Percentiles rank a stretch among this genome's conserved stretches.
These are phyloP conservation scores for Blastocystis sp. DNA, from an alignment of 352 stramenopile species.

Conservation along the genomic window DNA sequence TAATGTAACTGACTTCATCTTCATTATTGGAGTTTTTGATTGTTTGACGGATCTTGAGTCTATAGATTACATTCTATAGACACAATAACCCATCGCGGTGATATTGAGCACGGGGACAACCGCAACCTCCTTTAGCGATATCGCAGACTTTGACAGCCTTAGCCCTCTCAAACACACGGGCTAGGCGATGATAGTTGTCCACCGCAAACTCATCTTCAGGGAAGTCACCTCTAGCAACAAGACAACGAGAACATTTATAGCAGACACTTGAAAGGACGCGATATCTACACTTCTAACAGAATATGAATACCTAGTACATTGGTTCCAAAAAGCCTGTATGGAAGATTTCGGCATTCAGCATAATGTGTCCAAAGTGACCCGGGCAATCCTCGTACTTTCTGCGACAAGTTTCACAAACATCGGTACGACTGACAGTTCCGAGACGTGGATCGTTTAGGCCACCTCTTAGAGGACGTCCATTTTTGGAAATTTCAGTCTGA, in stretches of 20 bases:
- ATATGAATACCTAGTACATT: neutral
- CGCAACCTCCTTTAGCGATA: slow-evolving; percentile 71
- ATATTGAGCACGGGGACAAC: slow-evolving; percentile 83
- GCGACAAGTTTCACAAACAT: slow-evolving; percentile 81
- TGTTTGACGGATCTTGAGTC: slow-evolving; percentile 63
- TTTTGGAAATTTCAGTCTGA: slow-evolving; percentile 66
- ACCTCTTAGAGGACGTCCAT: slow-evolving; percentile 89
- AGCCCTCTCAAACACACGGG: neutral
- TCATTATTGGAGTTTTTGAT: slow-evolving; percentile 74
- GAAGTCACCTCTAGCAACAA: slow-evolving; percentile 51
- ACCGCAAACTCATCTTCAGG: slow-evolving; percentile 76
- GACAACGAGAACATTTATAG: slow-evolving; percentile 81
- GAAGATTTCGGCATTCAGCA: slow-evolving; percentile 67
- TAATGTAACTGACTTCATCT: slow-evolving; percentile 82
- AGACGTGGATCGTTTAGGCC: slow-evolving; percentile 95
- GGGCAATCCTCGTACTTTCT: slow-evolving; percentile 90
- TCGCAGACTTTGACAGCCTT: slow-evolving; percentile 70
- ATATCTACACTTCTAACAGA: slow-evolving; percentile 34
- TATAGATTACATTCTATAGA: slow-evolving; percentile 73
- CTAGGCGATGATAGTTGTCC: slow-evolving; percentile 69
- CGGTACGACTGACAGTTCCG: slow-evolving; percentile 81
- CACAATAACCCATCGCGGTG: slow-evolving; percentile 75
- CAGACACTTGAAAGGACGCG: slow-evolving; percentile 82
- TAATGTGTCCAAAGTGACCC: slow-evolving; percentile 98
- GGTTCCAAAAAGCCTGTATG: slow-evolving; percentile 52